Percentiles rank a stretch among this genome's conserved stretches.
Conservation (phyloP, 116 monocot genomes). For the Zostera marina region DNA sequence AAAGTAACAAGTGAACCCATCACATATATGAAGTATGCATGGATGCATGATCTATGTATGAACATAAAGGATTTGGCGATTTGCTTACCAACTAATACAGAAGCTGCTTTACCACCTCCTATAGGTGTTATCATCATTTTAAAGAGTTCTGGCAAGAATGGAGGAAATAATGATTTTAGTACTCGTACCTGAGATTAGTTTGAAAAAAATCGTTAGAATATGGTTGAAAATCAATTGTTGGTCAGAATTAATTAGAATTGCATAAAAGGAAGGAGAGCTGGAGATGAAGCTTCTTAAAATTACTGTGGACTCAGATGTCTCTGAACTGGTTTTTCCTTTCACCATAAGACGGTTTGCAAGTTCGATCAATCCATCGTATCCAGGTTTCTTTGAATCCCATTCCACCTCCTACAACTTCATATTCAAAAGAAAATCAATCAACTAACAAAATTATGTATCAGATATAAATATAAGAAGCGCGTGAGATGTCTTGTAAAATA, state of each 20-base stretch:
- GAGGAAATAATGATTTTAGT: slow-evolving; percentile 68
- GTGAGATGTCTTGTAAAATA: too few relatives aligned
- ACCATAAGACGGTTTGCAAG: slow-evolving; percentile 68
- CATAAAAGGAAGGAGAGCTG: not conserved
- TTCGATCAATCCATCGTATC: slow-evolving; percentile 85
- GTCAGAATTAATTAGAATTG: not conserved
- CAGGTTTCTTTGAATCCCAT: slow-evolving; percentile 85
- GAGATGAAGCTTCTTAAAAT: not conserved
- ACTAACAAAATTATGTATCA: not conserved
- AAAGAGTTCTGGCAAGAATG: slow-evolving; percentile 57
- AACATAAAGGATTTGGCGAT: too few relatives aligned
- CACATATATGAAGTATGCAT: too few relatives aligned
- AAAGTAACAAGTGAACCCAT: too few relatives aligned
- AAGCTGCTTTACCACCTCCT: slow-evolving; percentile 53
- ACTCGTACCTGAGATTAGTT: slow-evolving; percentile 50
- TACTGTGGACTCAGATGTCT: slow-evolving; percentile 69
- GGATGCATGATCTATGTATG: too few relatives aligned
- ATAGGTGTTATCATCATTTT: slow-evolving; percentile 73
- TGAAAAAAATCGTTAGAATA: too few relatives aligned
- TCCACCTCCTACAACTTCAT: slow-evolving; percentile 91
- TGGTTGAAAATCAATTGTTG: too few relatives aligned
- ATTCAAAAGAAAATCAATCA: not conserved
- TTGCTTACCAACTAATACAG: slow-evolving; percentile 66
- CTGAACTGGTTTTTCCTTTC: slow-evolving; percentile 48
- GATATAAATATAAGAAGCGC: not conserved